Base-by-base conservation (phyloP, 2,329 filamentous ascomycete genomes). In the Metarhizium robertsii region DNA sequence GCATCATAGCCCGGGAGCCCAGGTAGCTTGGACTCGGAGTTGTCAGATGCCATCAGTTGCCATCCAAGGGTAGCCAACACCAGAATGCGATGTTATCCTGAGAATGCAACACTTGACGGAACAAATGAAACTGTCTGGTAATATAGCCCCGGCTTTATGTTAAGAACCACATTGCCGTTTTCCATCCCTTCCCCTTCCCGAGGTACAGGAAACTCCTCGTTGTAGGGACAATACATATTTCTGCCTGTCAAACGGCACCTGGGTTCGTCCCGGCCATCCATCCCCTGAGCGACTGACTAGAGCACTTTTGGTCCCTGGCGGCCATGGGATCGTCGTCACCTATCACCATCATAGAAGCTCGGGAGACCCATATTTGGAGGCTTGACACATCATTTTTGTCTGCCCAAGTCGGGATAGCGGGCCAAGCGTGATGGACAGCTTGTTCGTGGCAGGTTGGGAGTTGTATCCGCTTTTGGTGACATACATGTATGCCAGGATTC, bases 1-100 rank as follows among this genome's bases (percentile, higher is more conserved):
- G 67, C 58, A 42, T 71, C 25, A 36, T 55, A 62, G 50, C 61
- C 61, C 6, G 61, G 58, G 25, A 62, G 51, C 40, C 60, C 59
- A 16, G 60, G 59, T 16, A 60, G 50, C 67, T 38, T 20, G 14
- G 58, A 55, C 18, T 36, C 47, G 36, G 45, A 48, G 25, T 49
- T 32, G 46, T 53, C 54, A 42, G 50, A 48, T 38, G 55, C 48
- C 58, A 57, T 59, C 14, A 25, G 29, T 14, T 40, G 6, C 13
- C 50, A 30, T 53, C 25, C 46, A 32, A 56, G 6, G 13, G 8
- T 20, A 16, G 6, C 6, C 13, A 6, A 14, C 25, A n/a, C 45
- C 45, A 48, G 25, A 30, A 30, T 48, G 45, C 4, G 14, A 16
- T 48, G 45, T 14, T 30, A 10, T 48, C 20, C 8, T 48, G 4